Evolutionary conservation across 2,329 filamentous ascomycete species (phyloP), one percentile per base, ranked within the genome.

Genomic region (Ilyonectria destructans): DNA sequence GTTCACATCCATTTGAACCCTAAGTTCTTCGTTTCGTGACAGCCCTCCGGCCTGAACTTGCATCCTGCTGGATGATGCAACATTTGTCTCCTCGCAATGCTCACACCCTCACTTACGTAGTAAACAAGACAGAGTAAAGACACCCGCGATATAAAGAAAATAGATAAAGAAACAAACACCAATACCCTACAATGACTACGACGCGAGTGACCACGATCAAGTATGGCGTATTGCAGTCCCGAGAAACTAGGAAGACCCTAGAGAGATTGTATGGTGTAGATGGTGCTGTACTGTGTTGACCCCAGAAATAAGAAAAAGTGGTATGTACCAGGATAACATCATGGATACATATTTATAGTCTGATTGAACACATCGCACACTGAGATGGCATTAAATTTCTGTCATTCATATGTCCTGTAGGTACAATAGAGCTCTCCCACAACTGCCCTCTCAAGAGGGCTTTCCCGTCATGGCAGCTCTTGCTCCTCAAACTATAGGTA

Each of bases 351-450:
- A 43, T 43, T n/a, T 2, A n/a, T n/a, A 43, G 5, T n/a, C 8
- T 43, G 40, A 43, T n/a, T n/a, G 7, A 21, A 13, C 31, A 35
- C 51, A 9, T 12, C 21, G 13, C n/a, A 58, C 29, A 58, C 33
- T 15, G 33, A 33, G 29, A 54, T 62, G 58, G 64, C 58, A 67
- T 67, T 62, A 69, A 74, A 69, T 68, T 70, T 70, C 61, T 74
- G 71, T 75, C 73, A 74, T 77, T 74, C 69, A 75, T 76, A 74
- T 58, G 64, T 58, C 31, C 19, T 61, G 45, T 61, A 76, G 68
- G 68, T 75, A 74, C 69, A 74, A 71, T n/a, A 33, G 65, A 69
- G 54, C 66, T 61, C 46, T 65, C 62, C 29, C 54, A 52, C 61
- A 57, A 66, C 52, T 31, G 48, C 59, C 63, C 58, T 68, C 26